Base-by-base conservation (phyloP, 2,329 filamentous ascomycete genomes). In the Alternaria gaisen region DNA sequence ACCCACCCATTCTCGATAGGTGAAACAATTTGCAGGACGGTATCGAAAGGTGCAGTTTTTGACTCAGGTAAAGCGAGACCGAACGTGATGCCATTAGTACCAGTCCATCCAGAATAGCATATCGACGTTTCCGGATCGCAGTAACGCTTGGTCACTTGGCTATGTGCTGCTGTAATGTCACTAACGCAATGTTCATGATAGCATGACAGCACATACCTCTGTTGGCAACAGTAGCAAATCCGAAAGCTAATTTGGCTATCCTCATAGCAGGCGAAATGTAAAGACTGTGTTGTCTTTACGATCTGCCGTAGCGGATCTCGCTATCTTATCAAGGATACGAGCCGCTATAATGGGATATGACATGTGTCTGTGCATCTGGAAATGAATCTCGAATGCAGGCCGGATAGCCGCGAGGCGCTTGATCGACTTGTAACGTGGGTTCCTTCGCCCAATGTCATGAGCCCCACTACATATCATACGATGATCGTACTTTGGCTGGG, bases 1-100 rank as follows among this genome's bases (percentile, higher is more conserved):
- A 80, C 79, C 83, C 83, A 85, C 56, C 82, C 83, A 46, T 83
- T 77, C 2, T 72, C 68, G n/a, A 72, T 72, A 14, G 82, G 82
- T 0, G 81, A 78, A 3, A 80, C 72, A 44, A 84, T 78, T 65
- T 84, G 82, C 22, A 83, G 40, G 5, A 83, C 78, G 11, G 76
- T 73, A 56, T 83, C 81, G 59, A 80, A 83, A 0, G 74, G 65
- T 10, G 76, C 69, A 0, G 68, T 63, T 10, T 63, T 65, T 0
- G 58, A 60, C 40, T 70, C 70, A 11, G 81, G 81, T 12, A 83
- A 69, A 18, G 80, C 79, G 5, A 81, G 69, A 0, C 72, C 69
- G 36, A 72, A 67, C 4, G 64, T 67, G 5, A 74, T 58, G 8
- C 67, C 76, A 56, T 80, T 78, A 32, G 74, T 72, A 58, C 72